Evolutionary conservation across 345 rosid genomes (phyloP), one percentile per base, ranked within the genome.

Genomic region (Kandelia obovata): DNA sequence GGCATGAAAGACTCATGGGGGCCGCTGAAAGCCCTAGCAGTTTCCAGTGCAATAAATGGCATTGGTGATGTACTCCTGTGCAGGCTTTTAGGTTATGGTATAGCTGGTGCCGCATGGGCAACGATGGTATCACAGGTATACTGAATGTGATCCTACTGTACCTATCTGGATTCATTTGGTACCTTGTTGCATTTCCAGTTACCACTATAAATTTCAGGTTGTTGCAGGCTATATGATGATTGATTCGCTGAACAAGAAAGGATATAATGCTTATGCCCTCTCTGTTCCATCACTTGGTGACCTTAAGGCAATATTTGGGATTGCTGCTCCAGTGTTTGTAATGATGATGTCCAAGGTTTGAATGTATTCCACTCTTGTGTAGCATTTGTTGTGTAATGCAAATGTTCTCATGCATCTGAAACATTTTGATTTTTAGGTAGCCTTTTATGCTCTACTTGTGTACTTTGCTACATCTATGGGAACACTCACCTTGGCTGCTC

Each of bases 81-180:
- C 82, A 85, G 77, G 64, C 77, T 95, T 69, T 77, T 92, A 68
- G 86, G 90, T 63, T 88, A 83, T 27, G 99, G 97, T 62, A 89
- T 92, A 31, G 96, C 90, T 62, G 99, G 99, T 65, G 99, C 96
- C 23, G 97, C 99, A n/a, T 92, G 97, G 96, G 96, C 99, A 66
- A 86, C 97, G 31, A 92, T 92, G 96, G 89, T 78, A 17, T 92
- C 99, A 61, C 99, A 95, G 74, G 99, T 95, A 92, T 53, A 76
- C 62, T 11, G 46, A 56, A 66, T 56, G 17, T 13, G 16, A 56
- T 27, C 16, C 59, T 27, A 56, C 4, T 56, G 49, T 13, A 15
- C 49, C 49, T 5, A 43, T 43, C 17, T 43, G 49, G 49, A 2
- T 15, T 43, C 49, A 3, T 13, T 13, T 11, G 49, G 16, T 43